Evolutionary conservation across 805 yeast genomes (phyloP), one percentile per base, ranked within the genome.

Genomic region (Blastobotrys terrestris): DNA sequence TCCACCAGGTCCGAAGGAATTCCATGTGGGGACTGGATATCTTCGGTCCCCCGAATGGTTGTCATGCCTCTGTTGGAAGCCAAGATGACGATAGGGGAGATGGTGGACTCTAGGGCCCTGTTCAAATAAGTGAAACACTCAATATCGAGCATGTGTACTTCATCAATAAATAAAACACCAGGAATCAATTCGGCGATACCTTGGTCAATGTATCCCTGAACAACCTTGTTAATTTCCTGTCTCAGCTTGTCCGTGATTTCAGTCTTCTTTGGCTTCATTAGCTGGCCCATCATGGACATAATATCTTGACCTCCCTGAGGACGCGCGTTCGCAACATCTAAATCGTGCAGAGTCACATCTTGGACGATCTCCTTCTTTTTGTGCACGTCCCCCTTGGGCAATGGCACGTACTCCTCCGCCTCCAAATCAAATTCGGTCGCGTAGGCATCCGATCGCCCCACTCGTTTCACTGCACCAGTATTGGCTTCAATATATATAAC

Each of bases 321-420:
- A 63, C 94, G 81, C 1, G 98, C 91, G 67, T 94, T 94, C 48
- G 98, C 97, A 53, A 89, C 86, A 70, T 94, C 99, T 67, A 94
- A 77, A 69, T 94, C 99, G 68, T 94, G 97, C 62, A 94, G 77
- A 2, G 98, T 88, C 45, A 94, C 97, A 61, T 94, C 97, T 73
- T 94, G 99, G 18, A 94, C 96, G 62, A 92, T 90, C 71, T 94
- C 98, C 69, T 94, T 94, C 77, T 94, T 90, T 68, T 92, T 91
- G 75, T 94, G 99, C 45, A 94, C 96, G 70, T 94, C 99, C 51
- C 99, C 99, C 73, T 94, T 95, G 56, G 99, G 99, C 63, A 95
- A 78, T 44, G 99, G 97, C 19, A 94, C 98, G 70, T 94, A 94
- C 72, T 94, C 98, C 72, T 95, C 97, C 22, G 98, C 97, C 77